These are phyloP conservation scores for Cytidiella melzeri DNA, from an alignment of 768 basidiomycete species.

Conservation along the genomic window DNA sequence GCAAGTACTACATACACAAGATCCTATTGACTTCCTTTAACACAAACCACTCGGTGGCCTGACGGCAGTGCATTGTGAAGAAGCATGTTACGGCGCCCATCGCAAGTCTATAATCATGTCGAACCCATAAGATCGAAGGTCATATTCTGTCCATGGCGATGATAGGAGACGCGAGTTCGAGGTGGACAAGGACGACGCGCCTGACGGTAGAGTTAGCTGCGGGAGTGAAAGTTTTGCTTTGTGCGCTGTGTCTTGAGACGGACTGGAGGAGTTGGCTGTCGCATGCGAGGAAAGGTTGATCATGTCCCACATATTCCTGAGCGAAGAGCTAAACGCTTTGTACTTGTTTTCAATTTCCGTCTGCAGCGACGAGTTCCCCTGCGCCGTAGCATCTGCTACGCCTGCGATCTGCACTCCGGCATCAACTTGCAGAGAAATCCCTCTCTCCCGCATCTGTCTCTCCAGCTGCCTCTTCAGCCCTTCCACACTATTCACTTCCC, in stretches of 20 bases:
- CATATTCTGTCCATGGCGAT: conserved; percentile 48
- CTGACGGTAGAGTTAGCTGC: background rate
- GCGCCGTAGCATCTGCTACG: background rate
- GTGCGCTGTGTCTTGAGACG: background rate
- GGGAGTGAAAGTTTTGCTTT: background rate
- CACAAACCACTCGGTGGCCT: too few relatives aligned
- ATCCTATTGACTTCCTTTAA: too few relatives aligned
- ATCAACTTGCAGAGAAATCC: background rate
- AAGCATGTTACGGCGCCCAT: conserved; percentile 38
- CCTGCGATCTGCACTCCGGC: background rate
- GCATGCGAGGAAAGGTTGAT: background rate
- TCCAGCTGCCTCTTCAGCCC: conserved; percentile 34
- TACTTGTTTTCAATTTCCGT: background rate
- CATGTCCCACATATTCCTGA: background rate
- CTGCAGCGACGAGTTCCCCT: background rate
- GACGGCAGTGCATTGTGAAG: too few relatives aligned
- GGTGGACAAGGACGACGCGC: background rate
- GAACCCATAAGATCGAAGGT: conserved; percentile 67
- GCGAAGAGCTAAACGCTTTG: background rate
- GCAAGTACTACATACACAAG: too few relatives aligned
- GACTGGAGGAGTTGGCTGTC: background rate
- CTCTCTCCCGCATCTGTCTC: conserved; percentile 17
- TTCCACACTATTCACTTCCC: conserved; percentile 65
- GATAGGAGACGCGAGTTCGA: background rate
- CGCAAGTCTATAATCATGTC: conserved; percentile 70